Base-by-base conservation (phyloP, 768 basidiomycete genomes). In the Lanmaoa pseudosensibilis region DNA sequence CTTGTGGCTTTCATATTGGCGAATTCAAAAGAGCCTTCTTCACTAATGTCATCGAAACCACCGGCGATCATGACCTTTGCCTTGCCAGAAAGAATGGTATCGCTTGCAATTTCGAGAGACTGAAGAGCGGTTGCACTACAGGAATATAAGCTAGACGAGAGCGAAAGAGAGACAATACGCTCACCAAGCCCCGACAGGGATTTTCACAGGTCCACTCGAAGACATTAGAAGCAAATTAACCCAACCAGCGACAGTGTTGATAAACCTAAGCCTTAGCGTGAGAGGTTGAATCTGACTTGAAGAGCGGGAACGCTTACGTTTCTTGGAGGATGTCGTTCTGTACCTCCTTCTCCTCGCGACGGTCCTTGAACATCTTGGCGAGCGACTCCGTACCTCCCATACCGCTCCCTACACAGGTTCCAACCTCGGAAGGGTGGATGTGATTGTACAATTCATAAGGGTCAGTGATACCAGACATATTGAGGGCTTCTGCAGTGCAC, bases 1-100 rank as follows among this genome's bases (percentile, higher is more conserved):
- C 90, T 93, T 6, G 97, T 99, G 1, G 97, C 97, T 75, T 98
- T 97, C 97, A 99, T 99, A 79, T 98, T 98, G 48, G 94, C 97
- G 74, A 99, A 99, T 73, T 99, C 96, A 73, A 87, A 98, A 9
- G 96, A 98, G 18, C 96, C 97, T 75, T 99, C 97, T 74, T 99
- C 97, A 61, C 89, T 91, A 71, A 98, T 84, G 71, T 99, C 97
- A 68, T 99, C 97, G 77, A 95, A 98, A 55, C 97, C 97, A 71
- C 97, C 97, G 36, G 96, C 91, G 58, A 99, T 87, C 97, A 99
- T 99, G 69, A 99, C 87, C 77, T 98, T 98, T 34, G 97, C 97
- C 73, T 99, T 99, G 58, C 95, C 92, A 8, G 90, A 90, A 36
- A 96, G 73, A 61, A 99, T 88, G 0, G 92, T 91, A 66, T 99